Evolutionary conservation across 148 eudicot genomes (phyloP), one percentile per base, ranked within the genome.

Genomic region (Cornus controversa): DNA sequence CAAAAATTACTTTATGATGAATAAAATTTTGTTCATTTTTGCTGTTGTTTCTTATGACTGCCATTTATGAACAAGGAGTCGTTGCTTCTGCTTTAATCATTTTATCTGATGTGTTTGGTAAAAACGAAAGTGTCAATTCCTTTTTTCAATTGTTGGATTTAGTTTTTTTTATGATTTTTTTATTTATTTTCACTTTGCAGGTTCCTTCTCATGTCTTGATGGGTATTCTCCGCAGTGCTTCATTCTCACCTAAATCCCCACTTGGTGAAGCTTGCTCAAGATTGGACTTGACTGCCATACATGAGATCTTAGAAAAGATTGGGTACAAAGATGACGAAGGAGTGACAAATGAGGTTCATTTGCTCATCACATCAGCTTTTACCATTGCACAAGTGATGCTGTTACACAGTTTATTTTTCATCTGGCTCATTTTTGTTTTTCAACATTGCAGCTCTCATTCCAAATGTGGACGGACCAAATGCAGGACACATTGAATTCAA

Each of bases 401-500:
- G 18, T 34, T 8, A 4, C 40, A 53, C 34, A 5, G 66, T 22
- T 4, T 57, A 8, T 25, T 67, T 25, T 24, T 67, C 50, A 3
- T 58, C 9, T 71, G 71, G 25, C 74, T 84, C 29, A 77, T 71
- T 18, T 2, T 47, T 10, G 45, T 24, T 13, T 78, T 72, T 22
- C 24, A 22, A 34, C 53, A 62, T 50, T 75, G 84, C 90, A 90
- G 93, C 90, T 90, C 22, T 90, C 93, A 60, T 90, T 90, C 77
- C 93, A 90, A 79, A 78, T 90, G 88, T 90, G 93, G 93, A 90
- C 93, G 11, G 91, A 90, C 71, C 88, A 90, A 83, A 88, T 90
- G 91, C 88, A 88, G 78, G 85, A 75, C 73, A 83, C 88, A 8
- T 71, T 90, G 72, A 89, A 81, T 67, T 86, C 89, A 58, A 90